These are phyloP conservation scores for Huntiella savannae DNA, from an alignment of 2,329 filamentous ascomycete species.

Conservation along the genomic window DNA sequence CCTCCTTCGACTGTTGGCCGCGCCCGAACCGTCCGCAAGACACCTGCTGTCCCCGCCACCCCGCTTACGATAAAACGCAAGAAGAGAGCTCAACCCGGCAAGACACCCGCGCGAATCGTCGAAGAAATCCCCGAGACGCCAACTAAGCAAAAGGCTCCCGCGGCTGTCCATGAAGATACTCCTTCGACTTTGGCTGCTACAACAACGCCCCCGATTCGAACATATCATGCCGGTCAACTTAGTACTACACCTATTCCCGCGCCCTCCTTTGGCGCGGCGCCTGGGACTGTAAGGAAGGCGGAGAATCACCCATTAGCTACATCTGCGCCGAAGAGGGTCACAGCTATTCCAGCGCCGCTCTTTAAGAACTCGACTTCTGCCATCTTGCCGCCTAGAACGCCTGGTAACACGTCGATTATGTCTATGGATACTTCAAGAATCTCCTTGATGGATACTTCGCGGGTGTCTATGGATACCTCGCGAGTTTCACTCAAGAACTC, in stretches of 20 bases:
- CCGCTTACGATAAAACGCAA: constrained; percentile 8
- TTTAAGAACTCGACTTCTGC: not conserved
- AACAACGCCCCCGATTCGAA: constrained; percentile 5
- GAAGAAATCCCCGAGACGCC: not conserved
- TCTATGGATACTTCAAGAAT: no score
- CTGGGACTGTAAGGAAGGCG: not conserved
- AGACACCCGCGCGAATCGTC: not conserved
- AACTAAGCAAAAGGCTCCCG: not conserved
- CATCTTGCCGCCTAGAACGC: not conserved
- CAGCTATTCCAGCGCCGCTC: not conserved
- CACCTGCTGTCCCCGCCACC: constrained; percentile 1
- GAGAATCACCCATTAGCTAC: not conserved
- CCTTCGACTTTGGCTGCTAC: constrained; percentile 1
- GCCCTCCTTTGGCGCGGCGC: not conserved
- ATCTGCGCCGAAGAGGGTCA: not conserved
- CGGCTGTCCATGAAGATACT: not conserved
- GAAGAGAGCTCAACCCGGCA: not conserved
- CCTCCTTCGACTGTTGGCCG: not conserved
- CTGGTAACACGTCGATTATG: no score
- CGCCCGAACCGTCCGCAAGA: not conserved
- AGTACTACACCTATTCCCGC: constrained; percentile 10
- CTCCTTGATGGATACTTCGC: no score
- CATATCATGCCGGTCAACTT: constrained; percentile 6
- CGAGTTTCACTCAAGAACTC: no score
- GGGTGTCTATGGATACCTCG: no score